Conservation (phyloP, 345 rosid species). For the Citrus sp. region DNA sequence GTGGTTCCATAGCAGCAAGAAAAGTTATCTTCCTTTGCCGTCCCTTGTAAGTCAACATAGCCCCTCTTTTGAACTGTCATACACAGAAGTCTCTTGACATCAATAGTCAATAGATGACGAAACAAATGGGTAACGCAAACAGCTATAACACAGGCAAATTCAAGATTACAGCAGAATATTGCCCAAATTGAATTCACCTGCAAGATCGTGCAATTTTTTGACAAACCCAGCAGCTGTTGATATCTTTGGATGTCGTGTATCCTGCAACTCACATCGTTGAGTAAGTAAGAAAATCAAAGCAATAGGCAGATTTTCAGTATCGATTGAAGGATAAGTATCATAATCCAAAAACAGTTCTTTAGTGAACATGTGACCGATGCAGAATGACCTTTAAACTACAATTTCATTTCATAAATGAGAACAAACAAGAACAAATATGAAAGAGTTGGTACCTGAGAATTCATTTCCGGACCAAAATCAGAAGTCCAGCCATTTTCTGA, state of each 20-base stretch:
- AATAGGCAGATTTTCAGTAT: neutral
- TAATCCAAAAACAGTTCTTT: neutral
- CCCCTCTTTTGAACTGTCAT: conserved; percentile 85
- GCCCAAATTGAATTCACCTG: conserved; percentile 50
- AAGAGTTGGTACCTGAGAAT: conserved; percentile 51
- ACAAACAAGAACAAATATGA: neutral
- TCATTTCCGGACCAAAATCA: conserved; percentile 54
- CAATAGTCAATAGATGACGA: conserved; percentile 10
- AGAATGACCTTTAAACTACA: neutral
- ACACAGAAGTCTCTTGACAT: conserved; percentile 12
- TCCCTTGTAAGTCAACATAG: conserved; percentile 80
- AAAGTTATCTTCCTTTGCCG: conserved; percentile 49
- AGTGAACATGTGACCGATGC: neutral
- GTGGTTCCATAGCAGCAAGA: conserved; percentile 75
- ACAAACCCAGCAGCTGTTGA: conserved; percentile 79
- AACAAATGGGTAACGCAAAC: neutral
- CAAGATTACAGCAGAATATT: neutral
- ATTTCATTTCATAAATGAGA: neutral
- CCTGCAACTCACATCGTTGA: conserved; percentile 42
- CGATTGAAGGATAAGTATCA: neutral
- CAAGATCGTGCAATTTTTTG: conserved; percentile 82
- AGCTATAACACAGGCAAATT: neutral
- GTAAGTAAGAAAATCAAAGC: conserved; percentile 13
- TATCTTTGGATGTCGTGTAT: conserved; percentile 55
- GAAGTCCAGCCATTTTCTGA: conserved; percentile 60